Conservation (phyloP, 495 filamentous ascomycete species). For the Hypomontagnella monticulosa region DNA sequence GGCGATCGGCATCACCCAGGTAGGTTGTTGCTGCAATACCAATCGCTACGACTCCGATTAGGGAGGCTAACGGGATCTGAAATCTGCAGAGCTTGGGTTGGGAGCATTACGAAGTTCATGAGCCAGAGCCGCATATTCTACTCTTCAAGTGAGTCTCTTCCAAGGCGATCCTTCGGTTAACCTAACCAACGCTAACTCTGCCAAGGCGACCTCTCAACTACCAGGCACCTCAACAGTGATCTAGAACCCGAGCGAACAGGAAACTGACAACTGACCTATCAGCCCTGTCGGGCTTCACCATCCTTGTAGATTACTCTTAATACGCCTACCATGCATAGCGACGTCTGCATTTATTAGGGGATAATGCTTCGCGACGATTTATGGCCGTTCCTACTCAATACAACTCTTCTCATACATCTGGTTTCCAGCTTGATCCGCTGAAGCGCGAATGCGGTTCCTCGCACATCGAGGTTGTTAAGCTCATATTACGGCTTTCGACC, state of each 20-base stretch:
- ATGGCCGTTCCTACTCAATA: slow-evolving; percentile 34
- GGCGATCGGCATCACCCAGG: slow-evolving; percentile 94
- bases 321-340: slow-evolving; percentile 54
- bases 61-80: slow-evolving; percentile 35
- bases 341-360: slow-evolving; percentile 50
- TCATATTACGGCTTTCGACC: slow-evolving; percentile 24
- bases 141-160: slow-evolving; percentile 85
- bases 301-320: slow-evolving; percentile 41
- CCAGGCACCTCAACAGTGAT: slow-evolving; percentile 69
- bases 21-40: slow-evolving; percentile 50
- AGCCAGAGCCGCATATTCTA: slow-evolving; percentile 97
- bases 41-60: neutral
- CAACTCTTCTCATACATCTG: slow-evolving; percentile 25
- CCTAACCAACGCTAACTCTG: neutral
- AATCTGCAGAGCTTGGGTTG: slow-evolving; percentile 84
- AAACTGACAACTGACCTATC: slow-evolving; percentile 16
- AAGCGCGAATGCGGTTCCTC: slow-evolving; percentile 9
- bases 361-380: slow-evolving; percentile 47
- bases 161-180: neutral
- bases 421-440: slow-evolving; percentile 22
- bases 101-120: slow-evolving; percentile 99
- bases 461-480: neutral
- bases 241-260: slow-evolving; percentile 1
- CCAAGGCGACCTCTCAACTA: slow-evolving; percentile 85
- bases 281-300: slow-evolving; percentile 11